Conservation (phyloP, 257 asterid genomes). For the Gentiana straminea region DNA sequence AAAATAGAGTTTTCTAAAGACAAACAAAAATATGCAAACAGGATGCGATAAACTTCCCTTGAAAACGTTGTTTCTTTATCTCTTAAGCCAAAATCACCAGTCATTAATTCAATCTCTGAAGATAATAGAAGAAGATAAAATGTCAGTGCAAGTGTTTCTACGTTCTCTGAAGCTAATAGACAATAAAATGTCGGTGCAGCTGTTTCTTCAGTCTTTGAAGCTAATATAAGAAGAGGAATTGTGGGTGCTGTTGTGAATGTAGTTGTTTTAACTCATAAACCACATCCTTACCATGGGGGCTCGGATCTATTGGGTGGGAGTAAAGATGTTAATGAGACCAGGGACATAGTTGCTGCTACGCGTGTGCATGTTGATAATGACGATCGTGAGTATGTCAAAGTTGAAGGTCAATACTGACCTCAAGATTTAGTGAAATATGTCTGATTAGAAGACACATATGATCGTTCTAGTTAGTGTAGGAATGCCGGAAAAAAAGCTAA, state of each 20-base stretch:
- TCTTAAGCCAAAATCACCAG: constrained; percentile 4
- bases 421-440: constrained; percentile 45
- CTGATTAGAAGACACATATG: not conserved
- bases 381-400: not conserved
- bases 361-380: no score
- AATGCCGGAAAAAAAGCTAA: constrained; percentile 27
- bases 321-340: no score
- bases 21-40: not conserved
- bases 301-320: constrained; percentile 10
- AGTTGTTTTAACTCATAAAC: constrained; percentile 14
- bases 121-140: no score
- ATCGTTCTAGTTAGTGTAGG: not conserved
- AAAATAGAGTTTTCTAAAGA: constrained; percentile 21
- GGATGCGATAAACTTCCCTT: constrained; percentile 42
- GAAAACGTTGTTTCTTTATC: constrained; percentile 25
- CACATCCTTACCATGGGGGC: constrained; percentile 19
- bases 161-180: no score
- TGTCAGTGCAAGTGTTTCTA: no score
- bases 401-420: constrained; percentile 41
- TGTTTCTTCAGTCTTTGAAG: constrained; percentile 6
- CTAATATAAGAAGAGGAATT: constrained; percentile 1
- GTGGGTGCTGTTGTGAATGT: constrained; percentile 12
- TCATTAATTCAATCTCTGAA: no score
- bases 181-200: no score
- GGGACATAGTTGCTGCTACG: no score